These are phyloP conservation scores for Uncinocarpus reesii DNA, from an alignment of 2,329 filamentous ascomycete genomes.

Conservation along the genomic window DNA sequence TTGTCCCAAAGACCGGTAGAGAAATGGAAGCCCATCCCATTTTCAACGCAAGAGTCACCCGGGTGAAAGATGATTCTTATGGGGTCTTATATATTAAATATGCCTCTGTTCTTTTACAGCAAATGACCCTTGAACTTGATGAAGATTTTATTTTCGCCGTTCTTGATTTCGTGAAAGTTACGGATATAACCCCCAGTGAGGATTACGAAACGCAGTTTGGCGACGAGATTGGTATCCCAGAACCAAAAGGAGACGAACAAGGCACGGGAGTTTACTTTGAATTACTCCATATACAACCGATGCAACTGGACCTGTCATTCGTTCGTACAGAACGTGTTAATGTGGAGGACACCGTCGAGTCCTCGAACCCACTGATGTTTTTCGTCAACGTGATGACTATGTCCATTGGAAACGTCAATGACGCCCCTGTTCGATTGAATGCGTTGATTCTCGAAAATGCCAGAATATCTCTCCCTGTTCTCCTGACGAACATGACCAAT, in stretches of 20 bases:
- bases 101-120: conserved; percentile 81
- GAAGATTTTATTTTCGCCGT: conserved; percentile 97
- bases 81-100: conserved; percentile 98
- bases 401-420: conserved; percentile 98
- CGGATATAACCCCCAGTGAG: conserved; percentile 77
- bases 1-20: conserved; percentile 91
- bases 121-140: conserved; percentile 96
- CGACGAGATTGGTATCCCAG: conserved; percentile 80
- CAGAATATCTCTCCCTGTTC: conserved; percentile 71
- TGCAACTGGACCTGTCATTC: conserved; percentile 95
- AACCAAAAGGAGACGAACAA: conserved; percentile 71
- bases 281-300: conserved; percentile 89
- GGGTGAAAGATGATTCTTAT: conserved; percentile 96
- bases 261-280: conserved; percentile 98
- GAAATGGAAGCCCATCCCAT: conserved; percentile 96
- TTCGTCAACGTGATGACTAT: conserved; percentile 97
- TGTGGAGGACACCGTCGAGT: conserved; percentile 84
- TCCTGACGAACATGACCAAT: conserved; percentile 76
- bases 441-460: conserved; percentile 92
- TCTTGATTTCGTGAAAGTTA: conserved; percentile 87
- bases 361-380: conserved; percentile 93
- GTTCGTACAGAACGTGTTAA: conserved; percentile 95
- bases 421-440: conserved; percentile 88
- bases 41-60: conserved; percentile 78
- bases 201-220: conserved; percentile 76